Evolutionary conservation across 2,329 filamentous ascomycete genomes (phyloP).

Genomic region (Botrytis elliptica): DNA sequence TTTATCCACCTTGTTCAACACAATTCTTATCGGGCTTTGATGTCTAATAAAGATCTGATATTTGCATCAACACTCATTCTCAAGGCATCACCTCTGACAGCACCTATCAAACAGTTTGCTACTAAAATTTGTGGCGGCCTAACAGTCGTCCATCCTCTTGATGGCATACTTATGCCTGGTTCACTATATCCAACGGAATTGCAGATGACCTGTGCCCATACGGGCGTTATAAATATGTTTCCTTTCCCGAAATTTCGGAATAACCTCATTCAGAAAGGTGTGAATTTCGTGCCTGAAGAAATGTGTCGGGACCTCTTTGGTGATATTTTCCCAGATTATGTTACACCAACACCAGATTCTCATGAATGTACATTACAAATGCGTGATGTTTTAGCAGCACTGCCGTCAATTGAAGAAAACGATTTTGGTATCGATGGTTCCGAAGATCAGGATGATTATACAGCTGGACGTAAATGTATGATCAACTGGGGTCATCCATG

Average conservation of each 20-base stretch:
- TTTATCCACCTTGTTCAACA: conserved; percentile 29
- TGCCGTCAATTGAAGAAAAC: conserved; percentile 1
- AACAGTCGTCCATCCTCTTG: conserved; percentile 20
- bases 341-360: conserved; percentile 12
- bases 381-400: conserved; percentile 11
- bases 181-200: background rate
- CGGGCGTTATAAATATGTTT: conserved; percentile 26
- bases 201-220: conserved; percentile 10
- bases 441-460: conserved; percentile 19
- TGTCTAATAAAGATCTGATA: conserved; percentile 27
- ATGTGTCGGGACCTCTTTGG: conserved; percentile 24
- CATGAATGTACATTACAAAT: conserved; percentile 4
- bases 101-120: conserved; percentile 18
- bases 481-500: conserved; percentile 29
- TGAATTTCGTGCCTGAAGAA: conserved; percentile 23
- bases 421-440: background rate
- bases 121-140: conserved; percentile 23
- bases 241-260: conserved; percentile 30
- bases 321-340: conserved; percentile 25
- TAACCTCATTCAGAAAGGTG: conserved; percentile 28
- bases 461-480: conserved; percentile 24
- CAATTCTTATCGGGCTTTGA: conserved; percentile 26
- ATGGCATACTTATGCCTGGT: background rate
- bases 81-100: conserved; percentile 12
- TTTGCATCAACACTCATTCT: conserved; percentile 14